Percentiles rank a stretch among this genome's conserved stretches.
Conservation (phyloP, 306 rosid species). For the Spatholobus suberectus region DNA sequence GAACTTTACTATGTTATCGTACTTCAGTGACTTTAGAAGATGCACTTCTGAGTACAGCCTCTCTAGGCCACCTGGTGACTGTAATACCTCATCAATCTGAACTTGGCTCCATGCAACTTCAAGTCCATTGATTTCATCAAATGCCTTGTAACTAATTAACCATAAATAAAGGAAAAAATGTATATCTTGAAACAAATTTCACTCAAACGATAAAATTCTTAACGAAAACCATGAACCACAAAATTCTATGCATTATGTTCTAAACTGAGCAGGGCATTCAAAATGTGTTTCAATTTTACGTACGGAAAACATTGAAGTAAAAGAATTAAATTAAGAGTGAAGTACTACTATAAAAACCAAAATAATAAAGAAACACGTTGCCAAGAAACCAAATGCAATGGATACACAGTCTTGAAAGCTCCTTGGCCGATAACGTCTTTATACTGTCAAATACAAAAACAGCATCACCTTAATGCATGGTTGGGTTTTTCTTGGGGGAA, state of each 20-base stretch:
- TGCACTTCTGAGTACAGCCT: slow-evolving; percentile 85
- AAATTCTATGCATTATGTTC: neutral
- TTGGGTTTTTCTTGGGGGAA: neutral
- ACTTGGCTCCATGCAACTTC: slow-evolving; percentile 26
- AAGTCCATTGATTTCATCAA: slow-evolving; percentile 15
- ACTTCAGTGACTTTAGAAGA: slow-evolving; percentile 71
- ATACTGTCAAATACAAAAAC: neutral
- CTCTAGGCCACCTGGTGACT: neutral
- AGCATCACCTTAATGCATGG: neutral
- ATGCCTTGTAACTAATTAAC: neutral
- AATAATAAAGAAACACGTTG: neutral
- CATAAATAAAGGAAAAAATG: neutral
- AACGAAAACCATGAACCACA: neutral
- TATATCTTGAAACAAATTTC: neutral
- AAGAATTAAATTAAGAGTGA: neutral
- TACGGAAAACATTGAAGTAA: neutral
- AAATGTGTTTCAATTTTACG: neutral
- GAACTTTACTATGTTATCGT: slow-evolving; percentile 74
- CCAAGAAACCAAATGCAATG: neutral
- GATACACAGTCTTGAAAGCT: slow-evolving; percentile 25
- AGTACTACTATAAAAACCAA: neutral
- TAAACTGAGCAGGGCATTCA: neutral
- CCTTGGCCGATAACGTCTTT: neutral
- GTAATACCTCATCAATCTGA: slow-evolving; percentile 2
- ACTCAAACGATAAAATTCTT: neutral